phyloP scores from a whole-genome alignment of 2,329 filamentous ascomycete species.

The Microcyclospora tardicrescens region DNA sequence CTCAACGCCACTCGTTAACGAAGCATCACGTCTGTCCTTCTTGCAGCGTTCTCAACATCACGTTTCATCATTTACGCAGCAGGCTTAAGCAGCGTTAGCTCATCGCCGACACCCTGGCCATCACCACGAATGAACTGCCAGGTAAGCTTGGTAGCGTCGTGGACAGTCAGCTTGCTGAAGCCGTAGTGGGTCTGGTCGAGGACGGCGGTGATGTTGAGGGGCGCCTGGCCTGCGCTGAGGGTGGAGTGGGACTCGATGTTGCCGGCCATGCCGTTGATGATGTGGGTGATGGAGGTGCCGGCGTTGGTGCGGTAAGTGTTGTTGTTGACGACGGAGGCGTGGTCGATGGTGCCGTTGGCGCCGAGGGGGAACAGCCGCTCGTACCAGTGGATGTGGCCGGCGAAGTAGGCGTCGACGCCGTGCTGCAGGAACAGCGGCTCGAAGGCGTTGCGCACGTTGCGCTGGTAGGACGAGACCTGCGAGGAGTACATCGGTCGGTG shows the following conservation, averaged over 20 bases:
- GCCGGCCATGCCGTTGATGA: slow-evolving; percentile 42
- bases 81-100: slow-evolving; percentile 11
- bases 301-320: slow-evolving; percentile 37
- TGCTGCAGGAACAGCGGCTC: slow-evolving; percentile 32
- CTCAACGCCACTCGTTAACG: too few relatives aligned
- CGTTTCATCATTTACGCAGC: too few relatives aligned
- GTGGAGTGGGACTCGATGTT: slow-evolving; percentile 39
- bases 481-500: slow-evolving; percentile 40
- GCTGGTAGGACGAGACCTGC: slow-evolving; percentile 32
- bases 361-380: slow-evolving; percentile 30
- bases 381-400: slow-evolving; percentile 36
- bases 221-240: slow-evolving; percentile 21
- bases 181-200: slow-evolving; percentile 37
- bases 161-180: slow-evolving; percentile 35
- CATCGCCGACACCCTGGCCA: slow-evolving; percentile 12
- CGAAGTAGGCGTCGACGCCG: slow-evolving; percentile 34
- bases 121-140: slow-evolving; percentile 36
- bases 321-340: slow-evolving; percentile 31
- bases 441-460: slow-evolving; percentile 32
- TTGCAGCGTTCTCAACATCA: too few relatives aligned
- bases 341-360: slow-evolving; percentile 30
- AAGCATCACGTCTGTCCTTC: too few relatives aligned
- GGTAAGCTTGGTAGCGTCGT: slow-evolving; percentile 28
- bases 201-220: slow-evolving; percentile 32
- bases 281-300: slow-evolving; percentile 36